Evolutionary conservation across 2,329 filamentous ascomycete genomes (phyloP), one percentile per base, ranked within the genome.

Genomic region (Daldinia sp.): DNA sequence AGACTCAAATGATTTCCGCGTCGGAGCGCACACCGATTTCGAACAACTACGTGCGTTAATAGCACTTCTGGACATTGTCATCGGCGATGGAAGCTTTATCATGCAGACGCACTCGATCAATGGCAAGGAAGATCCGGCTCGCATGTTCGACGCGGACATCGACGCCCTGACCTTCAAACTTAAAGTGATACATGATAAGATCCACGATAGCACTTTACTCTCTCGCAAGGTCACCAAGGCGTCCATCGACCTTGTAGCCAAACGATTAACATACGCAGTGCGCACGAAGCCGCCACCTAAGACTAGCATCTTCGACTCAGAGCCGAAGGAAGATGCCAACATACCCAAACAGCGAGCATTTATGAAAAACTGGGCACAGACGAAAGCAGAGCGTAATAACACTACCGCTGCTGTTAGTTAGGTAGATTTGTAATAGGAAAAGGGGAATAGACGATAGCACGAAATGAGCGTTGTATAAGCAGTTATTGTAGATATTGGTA

Each of bases 201-300:
- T 97, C 74, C 86, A 90, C 65, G 92, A 94, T 74, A 86, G 90
- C 0, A 93, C 92, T 44, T 91, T 93, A 50, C 84, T 96, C 65
- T 86, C 87, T 15, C 87, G 92, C 33, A 91, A 92, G 33, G 89
- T 97, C 75, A 89, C 92, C 12, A 97, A 97, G 79, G 89, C 89
- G 60, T 85, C 86, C 10, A 84, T 97, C 42, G 92, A 97, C 74
- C 86, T 89, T 64, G 81, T 97, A n/a, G 86, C 90, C 65, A 89
- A 92, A 74, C 88, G 94, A 62, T 83, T 98, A 13, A 81, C 89
- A 53, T 89, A 91, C 76, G 86, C 88, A 2, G 90, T 95, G 54
- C 86, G 93, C 55, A 92, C 92, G 10, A 87, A 86, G 72, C 84
- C 83, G 51, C 85, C 82, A 56, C 83, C 83, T 10, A 88, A 85